Conservation (phyloP, 768 basidiomycete genomes). For the Coprinopsis cinerea region DNA sequence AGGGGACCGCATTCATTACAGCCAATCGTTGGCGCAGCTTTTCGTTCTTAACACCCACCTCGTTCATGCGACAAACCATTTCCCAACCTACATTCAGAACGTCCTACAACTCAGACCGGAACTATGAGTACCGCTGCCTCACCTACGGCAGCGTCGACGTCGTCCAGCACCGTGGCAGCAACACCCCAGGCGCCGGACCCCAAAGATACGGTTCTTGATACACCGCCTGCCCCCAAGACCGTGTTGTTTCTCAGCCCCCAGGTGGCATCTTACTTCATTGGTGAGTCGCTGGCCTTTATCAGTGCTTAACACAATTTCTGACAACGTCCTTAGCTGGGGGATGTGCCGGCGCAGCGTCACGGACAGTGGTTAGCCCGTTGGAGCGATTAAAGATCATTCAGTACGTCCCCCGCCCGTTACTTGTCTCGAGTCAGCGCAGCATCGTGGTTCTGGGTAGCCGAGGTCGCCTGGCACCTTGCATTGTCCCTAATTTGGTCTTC, state of each 20-base stretch:
- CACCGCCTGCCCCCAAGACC: neutral
- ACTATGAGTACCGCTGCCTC: conserved; percentile 6
- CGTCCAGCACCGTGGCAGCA: neutral
- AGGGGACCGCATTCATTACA: no score
- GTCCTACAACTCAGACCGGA: neutral
- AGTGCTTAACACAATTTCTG: conserved; percentile 9
- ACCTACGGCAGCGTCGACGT: neutral
- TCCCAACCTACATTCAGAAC: neutral
- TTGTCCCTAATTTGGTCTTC: neutral
- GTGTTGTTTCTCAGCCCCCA: conserved; percentile 28
- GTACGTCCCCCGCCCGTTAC: conserved; percentile 39
- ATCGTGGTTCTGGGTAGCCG: no score
- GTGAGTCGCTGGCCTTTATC: conserved; percentile 17
- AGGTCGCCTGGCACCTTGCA: no score
- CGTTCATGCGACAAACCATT: conserved; percentile 4
- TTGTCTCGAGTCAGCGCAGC: neutral
- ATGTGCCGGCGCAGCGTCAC: conserved; percentile 61
- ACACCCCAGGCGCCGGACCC: neutral
- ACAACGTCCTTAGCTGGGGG: conserved; percentile 40
- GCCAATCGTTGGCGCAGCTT: no score
- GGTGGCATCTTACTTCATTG: conserved; percentile 39
- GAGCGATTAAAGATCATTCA: conserved; percentile 96
- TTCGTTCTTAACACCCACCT: neutral
- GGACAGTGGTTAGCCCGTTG: conserved; percentile 89
- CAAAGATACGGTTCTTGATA: neutral